Base-by-base conservation (phyloP, 805 yeast genomes). In the Kurtzmaniella cleridarum region DNA sequence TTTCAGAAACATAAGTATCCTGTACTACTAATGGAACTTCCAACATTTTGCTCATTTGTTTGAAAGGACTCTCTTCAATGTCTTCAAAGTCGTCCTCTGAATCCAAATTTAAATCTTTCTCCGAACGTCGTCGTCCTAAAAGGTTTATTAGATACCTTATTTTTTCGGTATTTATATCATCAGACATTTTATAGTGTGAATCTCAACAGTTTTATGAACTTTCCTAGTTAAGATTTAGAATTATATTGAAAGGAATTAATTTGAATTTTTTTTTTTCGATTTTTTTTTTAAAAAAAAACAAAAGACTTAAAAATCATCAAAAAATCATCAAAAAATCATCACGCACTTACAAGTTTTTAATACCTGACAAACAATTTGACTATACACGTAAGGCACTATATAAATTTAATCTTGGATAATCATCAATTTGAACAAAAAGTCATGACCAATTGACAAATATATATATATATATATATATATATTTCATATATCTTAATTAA, bases 1-100 rank as follows among this genome's bases (percentile, higher is more conserved):
- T 72, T 7, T 49, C 56, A 11, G 72, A 62, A 13, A 49, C 47
- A 32, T 67, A 54, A 14, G 48, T 44, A 18, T 57, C 55, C 32
- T 51, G 55, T 3, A 55, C 30, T 3, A 54, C 31, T 3, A 54
- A 41, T 8, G 45, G 43, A 16, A 43, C 13, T 1, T 34, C 17
- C 13, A 50, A 30, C 54, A 50, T 50, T 30, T 23, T 38, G 20
- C 35, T 30, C 16, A 50, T 30, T 10, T 32, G 35, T 9, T 34
- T 30, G 9, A n/a, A 15, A 9, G 44, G 45, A 17, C 44, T 43
- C 3, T 42, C 32, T 18, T 6, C 35, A 11, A 49, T 51, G 45
- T 49, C 56, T 41, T 55, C 60, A 43, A 40, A 53, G 15, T 49
- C 57, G 30, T 51, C 54, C 23, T 35, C 15, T 20, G 36, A 41